phyloP scores from a whole-genome alignment of 192 early-diverging fungal species.

The Linnemannia schmuckeri region DNA sequence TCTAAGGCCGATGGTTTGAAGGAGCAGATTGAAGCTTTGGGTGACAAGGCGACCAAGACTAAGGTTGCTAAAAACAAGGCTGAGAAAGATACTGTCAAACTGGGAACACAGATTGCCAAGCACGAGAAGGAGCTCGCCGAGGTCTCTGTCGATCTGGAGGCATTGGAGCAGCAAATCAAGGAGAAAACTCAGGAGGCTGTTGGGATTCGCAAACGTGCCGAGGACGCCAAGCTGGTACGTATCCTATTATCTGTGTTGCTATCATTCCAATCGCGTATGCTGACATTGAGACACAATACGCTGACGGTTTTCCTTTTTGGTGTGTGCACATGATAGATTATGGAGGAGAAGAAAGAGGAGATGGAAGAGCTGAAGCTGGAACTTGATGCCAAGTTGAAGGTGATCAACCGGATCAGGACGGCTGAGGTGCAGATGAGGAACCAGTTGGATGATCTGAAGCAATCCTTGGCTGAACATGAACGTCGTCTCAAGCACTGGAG shows the following conservation, averaged over 20 bases:
- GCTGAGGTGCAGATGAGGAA: constrained; percentile 78
- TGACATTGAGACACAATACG: not conserved
- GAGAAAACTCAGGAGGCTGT: constrained; percentile 64
- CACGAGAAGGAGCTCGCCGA: constrained; percentile 76
- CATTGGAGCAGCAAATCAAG: constrained; percentile 72
- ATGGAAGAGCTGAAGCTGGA: constrained; percentile 75
- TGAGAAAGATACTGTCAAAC: constrained; percentile 80
- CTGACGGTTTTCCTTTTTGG: not conserved
- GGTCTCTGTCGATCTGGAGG: constrained; percentile 71
- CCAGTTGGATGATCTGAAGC: constrained; percentile 75
- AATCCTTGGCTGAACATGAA: constrained; percentile 67
- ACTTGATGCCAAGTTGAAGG: constrained; percentile 73
- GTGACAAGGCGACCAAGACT: constrained; percentile 80
- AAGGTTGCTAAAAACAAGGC: constrained; percentile 80
- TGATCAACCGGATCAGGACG: constrained; percentile 76
- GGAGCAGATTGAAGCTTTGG: constrained; percentile 78
- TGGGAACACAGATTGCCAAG: constrained; percentile 73
- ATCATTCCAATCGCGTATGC: not conserved
- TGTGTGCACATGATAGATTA: constrained; percentile 42
- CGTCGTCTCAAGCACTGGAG: constrained; percentile 71
- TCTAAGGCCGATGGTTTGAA: constrained; percentile 84
- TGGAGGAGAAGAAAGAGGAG: constrained; percentile 79
- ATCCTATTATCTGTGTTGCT: not conserved
- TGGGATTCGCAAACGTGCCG: constrained; percentile 57
- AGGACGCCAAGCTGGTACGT: constrained; percentile 63